A percentile compares a stretch with the other conserved stretches of the same genome.
These are phyloP conservation scores for Pulveroboletus sp. DNA, from an alignment of 768 basidiomycete species.

Conservation along the genomic window DNA sequence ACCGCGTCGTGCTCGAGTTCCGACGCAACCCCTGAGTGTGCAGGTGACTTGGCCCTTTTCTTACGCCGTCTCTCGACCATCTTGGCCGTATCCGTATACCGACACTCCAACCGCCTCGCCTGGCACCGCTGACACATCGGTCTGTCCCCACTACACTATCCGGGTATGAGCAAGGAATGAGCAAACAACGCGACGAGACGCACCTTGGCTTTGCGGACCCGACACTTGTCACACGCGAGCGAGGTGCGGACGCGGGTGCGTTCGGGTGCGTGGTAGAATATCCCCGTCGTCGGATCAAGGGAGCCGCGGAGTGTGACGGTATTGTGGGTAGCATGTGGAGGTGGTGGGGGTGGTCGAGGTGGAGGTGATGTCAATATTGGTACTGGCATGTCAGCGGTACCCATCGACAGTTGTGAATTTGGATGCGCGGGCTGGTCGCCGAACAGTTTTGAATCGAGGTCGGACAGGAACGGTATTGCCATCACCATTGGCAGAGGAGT, in stretches of 20 bases:
- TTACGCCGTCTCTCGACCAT: slow-evolving; percentile 42
- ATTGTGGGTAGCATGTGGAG: too few species aligned
- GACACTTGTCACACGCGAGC: slow-evolving; percentile 76
- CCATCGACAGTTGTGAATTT: too few species aligned
- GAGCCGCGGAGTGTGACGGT: slow-evolving; percentile 45
- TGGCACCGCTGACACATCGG: slow-evolving; percentile 67
- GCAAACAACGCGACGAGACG: slow-evolving; percentile 7
- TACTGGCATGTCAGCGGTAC: too few species aligned
- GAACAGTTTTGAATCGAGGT: too few species aligned
- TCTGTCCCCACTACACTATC: slow-evolving; percentile 69
- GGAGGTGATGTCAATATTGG: background rate
- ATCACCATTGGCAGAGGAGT: too few species aligned
- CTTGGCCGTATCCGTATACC: slow-evolving; percentile 44
- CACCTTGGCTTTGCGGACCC: slow-evolving; percentile 73
- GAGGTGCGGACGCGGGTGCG: slow-evolving; percentile 66
- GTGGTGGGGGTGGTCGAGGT: background rate
- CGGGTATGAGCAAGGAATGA: background rate
- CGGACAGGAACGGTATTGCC: too few species aligned
- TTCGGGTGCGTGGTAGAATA: slow-evolving; percentile 63
- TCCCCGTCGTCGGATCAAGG: slow-evolving; percentile 61
- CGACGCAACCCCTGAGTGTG: background rate
- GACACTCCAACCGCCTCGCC: slow-evolving; percentile 55
- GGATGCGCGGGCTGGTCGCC: too few species aligned
- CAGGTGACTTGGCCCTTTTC: background rate
- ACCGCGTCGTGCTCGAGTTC: too few species aligned